A percentile compares a stretch with the other conserved stretches of the same genome.
phyloP scores from a whole-genome alignment of 2,329 filamentous ascomycete genomes.

The Eutypella sp. region DNA sequence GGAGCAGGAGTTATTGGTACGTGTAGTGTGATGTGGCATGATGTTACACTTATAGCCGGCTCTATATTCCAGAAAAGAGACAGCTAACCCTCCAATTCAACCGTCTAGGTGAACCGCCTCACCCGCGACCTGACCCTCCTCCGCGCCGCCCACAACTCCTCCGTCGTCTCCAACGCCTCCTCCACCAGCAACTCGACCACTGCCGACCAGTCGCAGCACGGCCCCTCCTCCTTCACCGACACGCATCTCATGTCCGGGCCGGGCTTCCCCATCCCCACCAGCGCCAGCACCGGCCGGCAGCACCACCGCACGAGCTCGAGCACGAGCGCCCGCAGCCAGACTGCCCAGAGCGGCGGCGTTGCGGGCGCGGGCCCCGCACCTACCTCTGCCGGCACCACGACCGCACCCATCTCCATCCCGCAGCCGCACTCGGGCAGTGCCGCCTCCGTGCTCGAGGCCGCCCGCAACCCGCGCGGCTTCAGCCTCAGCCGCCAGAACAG shows the following conservation, averaged over 20 bases:
- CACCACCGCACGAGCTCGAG: slow-evolving; percentile 57
- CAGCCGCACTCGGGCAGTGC: slow-evolving; percentile 29
- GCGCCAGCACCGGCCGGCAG: slow-evolving; percentile 39
- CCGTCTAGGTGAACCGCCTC: slow-evolving; percentile 75
- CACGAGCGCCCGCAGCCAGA: slow-evolving; percentile 45
- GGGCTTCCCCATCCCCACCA: slow-evolving; percentile 52
- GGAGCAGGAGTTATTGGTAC: slow-evolving; percentile 88
- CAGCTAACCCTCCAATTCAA: slow-evolving; percentile 3
- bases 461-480: slow-evolving; percentile 39
- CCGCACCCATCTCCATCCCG: slow-evolving; percentile 26
- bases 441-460: slow-evolving; percentile 40
- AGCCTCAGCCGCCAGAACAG: slow-evolving; percentile 48
- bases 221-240: slow-evolving; percentile 37
- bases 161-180: slow-evolving; percentile 61
- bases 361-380: no score
- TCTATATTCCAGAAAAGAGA: neutral
- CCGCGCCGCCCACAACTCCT: slow-evolving; percentile 65
- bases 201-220: slow-evolving; percentile 36
- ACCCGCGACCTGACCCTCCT: slow-evolving; percentile 83
- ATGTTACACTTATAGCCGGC: neutral
- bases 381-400: slow-evolving; percentile 13
- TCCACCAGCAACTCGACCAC: slow-evolving; percentile 51
- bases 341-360: no score
- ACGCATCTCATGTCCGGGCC: slow-evolving; percentile 52
- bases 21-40: slow-evolving; percentile 16